Percentiles rank a stretch among this genome's conserved stretches.
phyloP scores from a whole-genome alignment of 2,329 filamentous ascomycete genomes.

The Colletotrichum sublineola region DNA sequence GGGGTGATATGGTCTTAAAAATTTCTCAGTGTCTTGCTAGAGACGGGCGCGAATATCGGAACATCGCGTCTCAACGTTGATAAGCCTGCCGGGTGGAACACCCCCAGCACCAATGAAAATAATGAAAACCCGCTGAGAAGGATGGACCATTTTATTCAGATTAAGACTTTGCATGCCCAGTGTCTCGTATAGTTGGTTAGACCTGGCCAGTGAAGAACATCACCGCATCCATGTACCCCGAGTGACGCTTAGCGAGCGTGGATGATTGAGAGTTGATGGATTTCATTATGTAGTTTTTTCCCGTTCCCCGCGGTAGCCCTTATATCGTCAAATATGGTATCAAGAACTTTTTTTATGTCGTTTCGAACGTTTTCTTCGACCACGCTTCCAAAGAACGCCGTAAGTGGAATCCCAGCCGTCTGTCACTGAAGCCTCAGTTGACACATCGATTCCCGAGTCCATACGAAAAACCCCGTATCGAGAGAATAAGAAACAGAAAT shows the following conservation, averaged over 20 bases:
- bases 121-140: not conserved
- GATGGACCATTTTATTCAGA: not conserved
- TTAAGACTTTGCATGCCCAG: not conserved
- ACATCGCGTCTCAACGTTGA: slow-evolving; percentile 2
- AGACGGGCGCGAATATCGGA: slow-evolving; percentile 15
- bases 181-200: not conserved
- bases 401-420: not conserved
- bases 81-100: not conserved
- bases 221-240: not conserved
- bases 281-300: slow-evolving; percentile 8
- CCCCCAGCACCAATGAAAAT: not conserved
- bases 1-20: not conserved
- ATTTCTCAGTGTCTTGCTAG: slow-evolving; percentile 9
- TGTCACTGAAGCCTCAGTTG: not conserved
- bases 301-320: not conserved
- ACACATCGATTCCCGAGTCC: not conserved
- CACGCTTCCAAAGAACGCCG: slow-evolving; percentile 7
- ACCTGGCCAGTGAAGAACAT: not conserved
- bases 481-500: not conserved
- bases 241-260: not conserved
- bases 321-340: slow-evolving; percentile 25
- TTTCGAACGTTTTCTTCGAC: slow-evolving; percentile 31
- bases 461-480: not conserved
- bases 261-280: not conserved
- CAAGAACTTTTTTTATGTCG: slow-evolving; percentile 37